Evolutionary conservation across 176 grass and related monocot genomes (phyloP).

Genomic region (Oryza australiensis): DNA sequence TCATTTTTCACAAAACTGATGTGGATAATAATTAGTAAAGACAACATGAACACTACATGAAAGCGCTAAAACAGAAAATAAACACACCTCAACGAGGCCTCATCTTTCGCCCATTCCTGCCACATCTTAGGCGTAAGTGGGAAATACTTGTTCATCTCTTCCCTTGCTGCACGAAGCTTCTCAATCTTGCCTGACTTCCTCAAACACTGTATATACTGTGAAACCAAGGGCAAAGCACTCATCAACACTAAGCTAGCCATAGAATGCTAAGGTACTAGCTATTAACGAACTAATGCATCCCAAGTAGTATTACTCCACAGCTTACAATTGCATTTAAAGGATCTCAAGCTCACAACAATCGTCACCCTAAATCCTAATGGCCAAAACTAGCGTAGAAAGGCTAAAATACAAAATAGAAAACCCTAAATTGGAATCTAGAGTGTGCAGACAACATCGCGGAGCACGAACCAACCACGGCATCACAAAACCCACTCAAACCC

Average conservation of each 20-base stretch:
- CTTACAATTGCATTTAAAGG: not conserved
- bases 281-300: too few relatives aligned
- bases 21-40: not conserved
- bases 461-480: not conserved
- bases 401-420: not conserved
- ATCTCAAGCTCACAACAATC: constrained; percentile 7
- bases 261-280: too few relatives aligned
- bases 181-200: constrained; percentile 79
- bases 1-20: not conserved
- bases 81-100: constrained; percentile 71
- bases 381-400: not conserved
- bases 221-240: not conserved
- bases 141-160: constrained; percentile 76
- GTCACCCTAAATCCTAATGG: not conserved
- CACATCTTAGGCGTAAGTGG: constrained; percentile 83
- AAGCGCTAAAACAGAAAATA: not conserved
- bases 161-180: constrained; percentile 75
- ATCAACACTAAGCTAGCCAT: constrained; percentile 6
- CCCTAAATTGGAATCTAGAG: constrained; percentile 1
- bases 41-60: not conserved
- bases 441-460: not conserved
- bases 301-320: not conserved
- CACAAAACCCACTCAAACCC: constrained; percentile 39
- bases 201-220: constrained; percentile 77
- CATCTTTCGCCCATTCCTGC: constrained; percentile 93